Base-by-base conservation (phyloP, 352 stramenopile genomes). In the Phytopythium aichiense region DNA sequence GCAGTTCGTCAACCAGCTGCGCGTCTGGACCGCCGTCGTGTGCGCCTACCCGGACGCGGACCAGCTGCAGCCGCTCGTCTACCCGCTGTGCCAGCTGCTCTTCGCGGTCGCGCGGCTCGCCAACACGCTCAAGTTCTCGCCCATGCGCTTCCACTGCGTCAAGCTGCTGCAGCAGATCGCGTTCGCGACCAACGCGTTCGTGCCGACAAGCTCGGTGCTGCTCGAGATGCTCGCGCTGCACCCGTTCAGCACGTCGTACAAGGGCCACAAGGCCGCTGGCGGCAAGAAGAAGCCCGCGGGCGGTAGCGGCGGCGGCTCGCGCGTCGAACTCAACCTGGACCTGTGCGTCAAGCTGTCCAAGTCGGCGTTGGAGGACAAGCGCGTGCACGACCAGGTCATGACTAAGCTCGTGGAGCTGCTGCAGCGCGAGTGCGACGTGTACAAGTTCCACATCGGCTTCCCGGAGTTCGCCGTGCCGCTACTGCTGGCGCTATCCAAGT, bases 1-100 rank as follows among this genome's bases (percentile, higher is more conserved):
- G 98, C 97, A 99, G 76, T 99, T 98, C 62, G 84, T 99, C 58
- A 98, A 99, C 77, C 98, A 97, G 65, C 68, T 99, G 33, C 95
- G 96, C 53, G 77, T 99, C 6, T 99, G 96, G 97, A 92, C 93
- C 42, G 96, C 96, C 7, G 95, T 99, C 2, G 78, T 99, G 54
- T 91, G 87, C 61, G 92, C 92, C 33, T 95, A 97, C 66, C 87
- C 83, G 22, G 77, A 68, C 4, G 85, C 87, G 48, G 79, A 76
- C 59, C 83, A 98, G 72, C 85, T 99, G 37, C 78, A 84, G 61
- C 86, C 92, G 9, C 86, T 99, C 31, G 79, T 99, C 28, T 99
- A 98, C 73, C 96, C 97, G 18, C 81, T 99, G 4, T 91, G 90
- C 18, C 96, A 99, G 79, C 70, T 94, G 30, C 63, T 91, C 28